Percentiles rank a stretch among this genome's conserved stretches.
Evolutionary conservation across 371 early-diverging fungal species (phyloP).

Genomic region (Capniomyces stellatus): DNA sequence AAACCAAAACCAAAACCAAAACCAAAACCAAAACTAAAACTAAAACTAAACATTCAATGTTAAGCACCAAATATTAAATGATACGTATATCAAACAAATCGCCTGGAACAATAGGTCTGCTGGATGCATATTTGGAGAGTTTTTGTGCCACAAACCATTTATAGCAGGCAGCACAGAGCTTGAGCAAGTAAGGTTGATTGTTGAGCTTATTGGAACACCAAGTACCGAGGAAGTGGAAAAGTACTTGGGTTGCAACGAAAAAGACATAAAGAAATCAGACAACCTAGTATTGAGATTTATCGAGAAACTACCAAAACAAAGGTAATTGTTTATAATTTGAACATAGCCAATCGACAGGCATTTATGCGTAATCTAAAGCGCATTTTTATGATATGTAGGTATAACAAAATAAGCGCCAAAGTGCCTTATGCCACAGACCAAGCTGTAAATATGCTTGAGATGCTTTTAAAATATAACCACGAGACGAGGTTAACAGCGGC

Average conservation of each 20-base stretch:
- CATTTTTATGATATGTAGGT: background rate
- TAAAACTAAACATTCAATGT: too few relatives aligned
- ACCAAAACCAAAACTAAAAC: too few relatives aligned
- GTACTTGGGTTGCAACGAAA: too few relatives aligned
- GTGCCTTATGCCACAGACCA: background rate
- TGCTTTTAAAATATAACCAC: slow-evolving; percentile 26
- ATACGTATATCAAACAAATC: too few relatives aligned
- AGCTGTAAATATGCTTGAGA: background rate
- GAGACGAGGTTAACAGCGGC: slow-evolving; percentile 66
- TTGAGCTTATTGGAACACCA: background rate
- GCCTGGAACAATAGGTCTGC: background rate
- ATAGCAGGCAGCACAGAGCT: background rate
- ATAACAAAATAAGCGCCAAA: background rate
- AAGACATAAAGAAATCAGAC: too few relatives aligned
- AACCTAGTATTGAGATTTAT: background rate
- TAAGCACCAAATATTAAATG: too few relatives aligned
- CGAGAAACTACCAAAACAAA: background rate
- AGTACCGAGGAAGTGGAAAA: background rate
- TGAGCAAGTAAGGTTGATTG: background rate
- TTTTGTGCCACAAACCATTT: slow-evolving; percentile 1
- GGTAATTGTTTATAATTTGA: background rate
- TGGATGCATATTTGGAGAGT: background rate
- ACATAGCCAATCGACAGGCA: too few relatives aligned
- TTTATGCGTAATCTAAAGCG: background rate
- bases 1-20: too few relatives aligned